phyloP scores from a whole-genome alignment of 805 yeast species.

The Barnettozyma populi region DNA sequence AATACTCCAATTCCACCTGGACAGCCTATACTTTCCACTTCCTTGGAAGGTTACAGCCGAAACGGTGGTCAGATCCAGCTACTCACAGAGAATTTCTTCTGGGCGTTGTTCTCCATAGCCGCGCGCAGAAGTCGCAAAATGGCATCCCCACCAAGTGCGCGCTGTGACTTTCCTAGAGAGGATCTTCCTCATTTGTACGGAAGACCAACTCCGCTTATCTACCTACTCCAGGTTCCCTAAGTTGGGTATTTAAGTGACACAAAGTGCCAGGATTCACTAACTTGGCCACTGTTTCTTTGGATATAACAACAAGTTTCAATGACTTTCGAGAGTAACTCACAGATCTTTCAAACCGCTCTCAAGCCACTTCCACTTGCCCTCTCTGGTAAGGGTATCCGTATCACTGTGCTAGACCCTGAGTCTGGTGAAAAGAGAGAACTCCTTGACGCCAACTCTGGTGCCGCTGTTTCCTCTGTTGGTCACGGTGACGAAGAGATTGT shows the following conservation, averaged over 20 bases:
- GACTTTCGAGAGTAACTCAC: conserved; percentile 12
- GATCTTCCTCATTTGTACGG: not conserved
- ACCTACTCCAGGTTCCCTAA: not conserved
- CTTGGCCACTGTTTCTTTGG: not conserved
- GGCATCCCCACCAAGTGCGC: not conserved
- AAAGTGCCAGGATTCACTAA: too few species aligned
- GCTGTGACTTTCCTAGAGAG: not conserved
- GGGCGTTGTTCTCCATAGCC: too few species aligned
- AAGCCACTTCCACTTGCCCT: conserved; percentile 29
- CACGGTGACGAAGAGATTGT: conserved; percentile 38
- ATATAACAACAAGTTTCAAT: not conserved
- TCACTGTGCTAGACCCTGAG: conserved; percentile 32
- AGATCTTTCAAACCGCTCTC: conserved; percentile 30
- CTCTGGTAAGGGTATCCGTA: conserved; percentile 33
- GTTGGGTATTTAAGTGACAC: not conserved
- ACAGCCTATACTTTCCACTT: too few species aligned
- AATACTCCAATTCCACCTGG: too few species aligned
- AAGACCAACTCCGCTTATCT: not conserved
- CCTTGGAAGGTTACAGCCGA: too few species aligned
- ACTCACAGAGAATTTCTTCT: too few species aligned
- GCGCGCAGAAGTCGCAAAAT: not conserved
- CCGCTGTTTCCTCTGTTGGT: conserved; percentile 47
- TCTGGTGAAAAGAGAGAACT: conserved; percentile 30
- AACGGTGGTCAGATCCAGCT: too few species aligned
- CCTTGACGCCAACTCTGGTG: conserved; percentile 44